Conservation (phyloP, 176 grass and related monocot species). For the Aegilops sharonensis region DNA sequence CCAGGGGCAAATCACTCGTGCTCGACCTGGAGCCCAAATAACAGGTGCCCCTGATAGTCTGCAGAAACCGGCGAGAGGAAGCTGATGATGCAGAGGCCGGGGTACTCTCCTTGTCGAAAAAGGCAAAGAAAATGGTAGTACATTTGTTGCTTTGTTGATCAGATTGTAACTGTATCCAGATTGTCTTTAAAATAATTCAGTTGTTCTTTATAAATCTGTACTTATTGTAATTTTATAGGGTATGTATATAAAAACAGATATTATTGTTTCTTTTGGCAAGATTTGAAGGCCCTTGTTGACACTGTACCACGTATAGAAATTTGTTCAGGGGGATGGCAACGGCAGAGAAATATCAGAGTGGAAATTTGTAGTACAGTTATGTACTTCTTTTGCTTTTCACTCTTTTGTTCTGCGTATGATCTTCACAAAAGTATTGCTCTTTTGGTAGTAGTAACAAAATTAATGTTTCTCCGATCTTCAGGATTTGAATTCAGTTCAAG, state of each 20-base stretch:
- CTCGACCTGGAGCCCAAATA: constrained; percentile 26
- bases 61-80: neutral
- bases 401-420: neutral
- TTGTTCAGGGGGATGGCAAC: neutral
- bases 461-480: no score
- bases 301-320: neutral
- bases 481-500: neutral
- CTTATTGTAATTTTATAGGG: neutral
- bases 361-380: neutral
- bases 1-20: constrained; percentile 26
- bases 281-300: neutral
- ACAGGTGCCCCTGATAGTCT: constrained; percentile 12
- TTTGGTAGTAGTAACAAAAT: no score
- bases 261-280: neutral
- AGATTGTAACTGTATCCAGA: neutral
- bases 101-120: no score
- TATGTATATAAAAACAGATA: neutral
- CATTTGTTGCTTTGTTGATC: constrained; percentile 11
- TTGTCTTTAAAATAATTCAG: neutral
- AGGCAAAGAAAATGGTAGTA: neutral
- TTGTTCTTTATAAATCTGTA: neutral
- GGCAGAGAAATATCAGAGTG: neutral
- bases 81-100: neutral
- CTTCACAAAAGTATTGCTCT: no score
- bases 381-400: neutral